A percentile compares a stretch with the other conserved stretches of the same genome.
Evolutionary conservation across 1,139 yeast genomes (phyloP).

Genomic region (Nakaseomyces bracarensis): DNA sequence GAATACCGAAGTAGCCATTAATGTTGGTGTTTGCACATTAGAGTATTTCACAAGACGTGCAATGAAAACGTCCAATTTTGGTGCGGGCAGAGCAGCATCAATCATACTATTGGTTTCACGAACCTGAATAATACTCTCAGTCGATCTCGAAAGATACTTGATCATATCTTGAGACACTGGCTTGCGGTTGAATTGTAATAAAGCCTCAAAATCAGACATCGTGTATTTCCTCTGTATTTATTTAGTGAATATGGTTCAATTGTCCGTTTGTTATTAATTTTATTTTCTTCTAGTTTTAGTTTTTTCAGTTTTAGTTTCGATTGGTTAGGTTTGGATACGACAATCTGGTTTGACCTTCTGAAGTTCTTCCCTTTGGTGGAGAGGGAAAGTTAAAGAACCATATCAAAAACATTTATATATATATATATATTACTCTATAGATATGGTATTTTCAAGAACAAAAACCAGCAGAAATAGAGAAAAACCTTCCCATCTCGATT

Average conservation of each 20-base stretch:
- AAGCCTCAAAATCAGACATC: slow-evolving; percentile 54
- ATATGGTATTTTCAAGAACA: no score
- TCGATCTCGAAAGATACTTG: slow-evolving; percentile 67
- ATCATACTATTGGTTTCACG: slow-evolving; percentile 27
- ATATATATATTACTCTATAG: no score
- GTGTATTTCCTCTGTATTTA: background rate
- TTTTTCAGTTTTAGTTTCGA: background rate
- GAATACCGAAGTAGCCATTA: slow-evolving; percentile 85
- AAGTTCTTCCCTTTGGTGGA: no score
- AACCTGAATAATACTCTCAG: slow-evolving; percentile 66
- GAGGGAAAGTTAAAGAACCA: no score
- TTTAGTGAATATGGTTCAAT: background rate
- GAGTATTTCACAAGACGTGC: slow-evolving; percentile 64
- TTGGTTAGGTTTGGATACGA: no score
- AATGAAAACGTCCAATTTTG: slow-evolving; percentile 54
- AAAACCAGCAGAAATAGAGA: no score
- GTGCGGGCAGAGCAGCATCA: slow-evolving; percentile 11
- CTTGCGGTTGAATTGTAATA: slow-evolving; percentile 63
- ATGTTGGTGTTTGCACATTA: slow-evolving; percentile 89
- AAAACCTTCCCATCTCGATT: no score
- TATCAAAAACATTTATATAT: no score
- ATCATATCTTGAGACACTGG: slow-evolving; percentile 79
- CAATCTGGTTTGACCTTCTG: no score
- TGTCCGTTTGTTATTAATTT: background rate
- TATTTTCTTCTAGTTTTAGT: background rate